phyloP scores from a whole-genome alignment of 2,329 filamentous ascomycete species.

The Colletotrichum noveboracense region DNA sequence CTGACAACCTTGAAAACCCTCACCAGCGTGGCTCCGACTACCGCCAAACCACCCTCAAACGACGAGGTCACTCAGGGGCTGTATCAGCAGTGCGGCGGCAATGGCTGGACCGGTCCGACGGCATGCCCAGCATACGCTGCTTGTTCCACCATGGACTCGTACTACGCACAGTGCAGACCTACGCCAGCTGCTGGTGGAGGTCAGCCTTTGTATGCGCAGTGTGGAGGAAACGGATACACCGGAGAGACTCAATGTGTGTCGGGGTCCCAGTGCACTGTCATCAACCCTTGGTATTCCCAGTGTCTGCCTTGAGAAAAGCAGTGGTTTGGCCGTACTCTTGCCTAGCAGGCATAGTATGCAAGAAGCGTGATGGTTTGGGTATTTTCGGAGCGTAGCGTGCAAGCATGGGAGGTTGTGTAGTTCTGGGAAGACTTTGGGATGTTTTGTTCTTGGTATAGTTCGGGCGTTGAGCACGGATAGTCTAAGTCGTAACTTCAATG shows the following conservation, averaged over 20 bases:
- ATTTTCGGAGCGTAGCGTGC: not conserved
- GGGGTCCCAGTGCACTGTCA: not conserved
- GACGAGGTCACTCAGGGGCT: not conserved
- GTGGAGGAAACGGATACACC: not conserved
- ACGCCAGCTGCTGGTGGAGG: not conserved
- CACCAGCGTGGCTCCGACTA: not conserved
- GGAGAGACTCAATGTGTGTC: not conserved
- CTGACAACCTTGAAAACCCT: not conserved
- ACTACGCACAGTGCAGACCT: slow-evolving; percentile 6
- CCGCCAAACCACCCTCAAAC: not conserved
- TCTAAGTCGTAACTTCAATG: not conserved
- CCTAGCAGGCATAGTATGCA: not conserved
- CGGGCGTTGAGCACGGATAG: not conserved
- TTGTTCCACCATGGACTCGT: not conserved
- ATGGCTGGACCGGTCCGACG: not conserved
- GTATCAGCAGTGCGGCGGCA: slow-evolving; percentile 10
- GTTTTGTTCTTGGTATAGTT: not conserved
- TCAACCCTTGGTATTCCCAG: slow-evolving; percentile 10
- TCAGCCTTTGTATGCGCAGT: not conserved
- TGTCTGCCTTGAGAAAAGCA: not conserved
- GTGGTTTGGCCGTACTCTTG: not conserved
- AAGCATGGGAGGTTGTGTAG: not conserved
- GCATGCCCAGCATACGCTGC: not conserved
- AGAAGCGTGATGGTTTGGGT: not conserved
- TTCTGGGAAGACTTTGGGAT: not conserved